Conservation (phyloP, 352 stramenopile genomes). For the Phytopythium litorale region DNA sequence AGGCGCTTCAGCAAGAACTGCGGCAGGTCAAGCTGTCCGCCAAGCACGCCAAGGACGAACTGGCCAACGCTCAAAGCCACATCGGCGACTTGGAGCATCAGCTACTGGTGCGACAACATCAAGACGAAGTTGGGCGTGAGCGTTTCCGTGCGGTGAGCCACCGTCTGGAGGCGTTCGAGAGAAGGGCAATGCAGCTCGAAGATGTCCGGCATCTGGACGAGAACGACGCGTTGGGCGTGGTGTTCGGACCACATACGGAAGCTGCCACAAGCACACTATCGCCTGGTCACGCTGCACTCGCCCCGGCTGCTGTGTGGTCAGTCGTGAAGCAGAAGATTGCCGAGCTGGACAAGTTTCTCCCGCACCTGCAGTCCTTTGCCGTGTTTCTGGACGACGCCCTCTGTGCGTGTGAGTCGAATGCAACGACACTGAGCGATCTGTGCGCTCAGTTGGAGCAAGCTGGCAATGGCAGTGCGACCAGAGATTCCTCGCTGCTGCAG, state of each 20-base stretch:
- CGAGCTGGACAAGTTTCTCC: slow-evolving; percentile 34
- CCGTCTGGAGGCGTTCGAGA: neutral
- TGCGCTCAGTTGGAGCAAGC: slow-evolving; percentile 17
- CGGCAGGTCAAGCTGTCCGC: slow-evolving; percentile 10
- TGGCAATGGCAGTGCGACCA: neutral
- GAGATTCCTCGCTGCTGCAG: slow-evolving; percentile 5
- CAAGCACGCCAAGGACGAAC: slow-evolving; percentile 7
- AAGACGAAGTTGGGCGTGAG: neutral
- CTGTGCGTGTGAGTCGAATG: slow-evolving; percentile 32
- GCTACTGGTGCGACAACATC: neutral
- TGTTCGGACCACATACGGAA: neutral
- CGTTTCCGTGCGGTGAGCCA: neutral
- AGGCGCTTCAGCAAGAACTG: slow-evolving; percentile 13
- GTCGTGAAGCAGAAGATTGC: slow-evolving; percentile 10
- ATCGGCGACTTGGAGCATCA: neutral
- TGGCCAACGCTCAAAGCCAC: neutral
- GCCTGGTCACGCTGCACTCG: neutral
- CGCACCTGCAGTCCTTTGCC: slow-evolving; percentile 33
- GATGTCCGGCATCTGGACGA: neutral
- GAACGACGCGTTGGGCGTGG: neutral
- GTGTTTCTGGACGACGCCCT: slow-evolving; percentile 25
- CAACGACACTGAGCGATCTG: slow-evolving; percentile 18
- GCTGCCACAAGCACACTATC: neutral
- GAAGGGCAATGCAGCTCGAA: neutral
- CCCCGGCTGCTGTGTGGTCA: neutral